A percentile compares a stretch with the other conserved stretches of the same genome.
phyloP scores from a whole-genome alignment of 352 stramenopile species.

The Plasmopara halstedii region DNA sequence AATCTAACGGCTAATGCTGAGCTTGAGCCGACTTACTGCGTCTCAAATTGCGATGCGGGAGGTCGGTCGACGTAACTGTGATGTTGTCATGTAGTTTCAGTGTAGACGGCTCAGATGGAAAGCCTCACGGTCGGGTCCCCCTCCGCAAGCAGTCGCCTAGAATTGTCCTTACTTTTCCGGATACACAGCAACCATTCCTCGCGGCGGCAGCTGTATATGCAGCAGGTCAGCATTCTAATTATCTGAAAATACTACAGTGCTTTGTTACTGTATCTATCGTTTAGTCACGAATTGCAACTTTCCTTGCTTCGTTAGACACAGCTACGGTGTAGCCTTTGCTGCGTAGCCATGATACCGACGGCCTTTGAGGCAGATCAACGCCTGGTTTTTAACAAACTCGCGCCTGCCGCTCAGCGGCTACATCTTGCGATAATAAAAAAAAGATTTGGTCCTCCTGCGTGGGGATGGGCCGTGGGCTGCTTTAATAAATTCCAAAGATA shows the following conservation, averaged over 20 bases:
- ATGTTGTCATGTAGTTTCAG: constrained; percentile 1
- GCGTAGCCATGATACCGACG: background rate
- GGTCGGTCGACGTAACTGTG: constrained; percentile 5
- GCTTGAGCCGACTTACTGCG: constrained; percentile 2
- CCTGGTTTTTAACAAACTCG: background rate
- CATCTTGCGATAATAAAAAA: constrained; percentile 9
- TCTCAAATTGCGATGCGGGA: background rate
- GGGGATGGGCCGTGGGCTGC: constrained; percentile 5
- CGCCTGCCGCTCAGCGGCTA: background rate
- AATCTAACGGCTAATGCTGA: constrained; percentile 1
- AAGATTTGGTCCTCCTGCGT: constrained; percentile 8
- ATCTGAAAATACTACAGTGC: too few relatives aligned
- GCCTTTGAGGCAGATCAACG: background rate
- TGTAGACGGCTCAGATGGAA: constrained; percentile 19
- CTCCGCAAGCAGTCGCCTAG: background rate
- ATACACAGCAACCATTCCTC: background rate
- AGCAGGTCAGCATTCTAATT: background rate
- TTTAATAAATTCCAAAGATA: constrained; percentile 11
- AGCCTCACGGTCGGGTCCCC: constrained; percentile 5
- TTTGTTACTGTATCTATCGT: too few relatives aligned
- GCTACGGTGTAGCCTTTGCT: background rate
- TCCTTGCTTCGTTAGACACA: background rate
- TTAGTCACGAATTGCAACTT: too few relatives aligned
- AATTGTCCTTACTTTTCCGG: background rate
- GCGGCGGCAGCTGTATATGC: background rate